Evolutionary conservation across 768 basidiomycete genomes (phyloP).

Genomic region (Hygrocybe coccinea): DNA sequence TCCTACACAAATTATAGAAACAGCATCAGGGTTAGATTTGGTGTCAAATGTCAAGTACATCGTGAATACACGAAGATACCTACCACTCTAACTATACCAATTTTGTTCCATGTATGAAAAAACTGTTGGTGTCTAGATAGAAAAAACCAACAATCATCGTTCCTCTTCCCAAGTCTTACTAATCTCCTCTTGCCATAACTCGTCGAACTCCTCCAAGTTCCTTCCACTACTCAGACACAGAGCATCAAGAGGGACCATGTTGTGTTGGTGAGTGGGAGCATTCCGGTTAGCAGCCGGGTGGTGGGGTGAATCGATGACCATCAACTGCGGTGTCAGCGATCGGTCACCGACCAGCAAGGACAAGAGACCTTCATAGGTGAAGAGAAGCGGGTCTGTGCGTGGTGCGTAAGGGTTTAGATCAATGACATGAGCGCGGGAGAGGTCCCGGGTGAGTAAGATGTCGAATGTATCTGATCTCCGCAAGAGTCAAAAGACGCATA

Average conservation of each 20-base stretch:
- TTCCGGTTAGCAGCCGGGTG: slow-evolving; percentile 67
- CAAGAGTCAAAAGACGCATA: slow-evolving; percentile 1
- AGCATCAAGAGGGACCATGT: slow-evolving; percentile 89
- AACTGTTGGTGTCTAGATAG: too few species aligned
- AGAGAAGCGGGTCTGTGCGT: slow-evolving; percentile 83
- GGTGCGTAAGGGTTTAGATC: slow-evolving; percentile 89
- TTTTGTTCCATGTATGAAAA: too few species aligned
- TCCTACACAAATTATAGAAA: not conserved
- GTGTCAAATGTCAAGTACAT: too few species aligned
- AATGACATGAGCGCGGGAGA: slow-evolving; percentile 70
- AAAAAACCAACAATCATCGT: not conserved
- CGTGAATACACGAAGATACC: too few species aligned
- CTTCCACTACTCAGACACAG: slow-evolving; percentile 72
- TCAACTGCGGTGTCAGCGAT: slow-evolving; percentile 37
- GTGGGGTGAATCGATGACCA: slow-evolving; percentile 66
- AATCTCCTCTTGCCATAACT: slow-evolving; percentile 56
- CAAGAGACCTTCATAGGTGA: slow-evolving; percentile 73
- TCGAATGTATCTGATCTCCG: slow-evolving; percentile 83
- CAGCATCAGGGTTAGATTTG: not conserved
- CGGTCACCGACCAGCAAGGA: slow-evolving; percentile 27
- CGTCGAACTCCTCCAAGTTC: slow-evolving; percentile 68
- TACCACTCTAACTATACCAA: too few species aligned
- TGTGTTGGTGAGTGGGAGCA: slow-evolving; percentile 74
- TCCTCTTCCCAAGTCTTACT: slow-evolving; percentile 20
- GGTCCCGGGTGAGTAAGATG: slow-evolving; percentile 77